Evolutionary conservation across 2,329 filamentous ascomycete genomes (phyloP).

Genomic region (Phialophora macrospora): DNA sequence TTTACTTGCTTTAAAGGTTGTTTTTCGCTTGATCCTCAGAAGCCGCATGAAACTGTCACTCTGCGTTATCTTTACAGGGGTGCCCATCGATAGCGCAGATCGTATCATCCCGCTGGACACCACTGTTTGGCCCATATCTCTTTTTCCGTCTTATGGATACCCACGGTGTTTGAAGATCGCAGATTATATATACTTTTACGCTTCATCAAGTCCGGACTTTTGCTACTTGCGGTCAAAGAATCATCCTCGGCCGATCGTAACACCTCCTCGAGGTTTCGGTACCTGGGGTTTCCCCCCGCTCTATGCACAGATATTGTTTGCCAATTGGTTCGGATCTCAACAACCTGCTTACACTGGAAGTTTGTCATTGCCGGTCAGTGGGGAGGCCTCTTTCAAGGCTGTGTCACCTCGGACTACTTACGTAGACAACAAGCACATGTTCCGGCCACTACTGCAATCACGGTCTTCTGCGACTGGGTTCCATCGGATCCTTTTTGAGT

Average conservation of each 20-base stretch:
- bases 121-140: background rate
- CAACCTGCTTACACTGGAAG: conserved; percentile 10
- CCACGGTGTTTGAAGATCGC: conserved; percentile 12
- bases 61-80: conserved; percentile 5
- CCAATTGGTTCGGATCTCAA: conserved; percentile 10
- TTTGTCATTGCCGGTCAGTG: background rate
- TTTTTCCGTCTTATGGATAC: conserved; percentile 10
- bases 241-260: background rate
- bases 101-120: background rate
- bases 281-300: background rate
- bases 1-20: background rate
- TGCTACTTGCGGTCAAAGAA: background rate
- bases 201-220: conserved; percentile 10
- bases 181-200: conserved; percentile 2
- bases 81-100: conserved; percentile 1
- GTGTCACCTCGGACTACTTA: conserved; percentile 8
- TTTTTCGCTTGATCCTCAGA: background rate
- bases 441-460: conserved; percentile 15
- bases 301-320: background rate
- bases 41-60: conserved; percentile 1
- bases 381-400: background rate
- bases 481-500: conserved; percentile 9
- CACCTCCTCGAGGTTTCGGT: background rate
- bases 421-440: conserved; percentile 10
- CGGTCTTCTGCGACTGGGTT: background rate